These are phyloP conservation scores for Phascolomyces articulosus DNA, from an alignment of 371 early-diverging fungal species.

Conservation along the genomic window DNA sequence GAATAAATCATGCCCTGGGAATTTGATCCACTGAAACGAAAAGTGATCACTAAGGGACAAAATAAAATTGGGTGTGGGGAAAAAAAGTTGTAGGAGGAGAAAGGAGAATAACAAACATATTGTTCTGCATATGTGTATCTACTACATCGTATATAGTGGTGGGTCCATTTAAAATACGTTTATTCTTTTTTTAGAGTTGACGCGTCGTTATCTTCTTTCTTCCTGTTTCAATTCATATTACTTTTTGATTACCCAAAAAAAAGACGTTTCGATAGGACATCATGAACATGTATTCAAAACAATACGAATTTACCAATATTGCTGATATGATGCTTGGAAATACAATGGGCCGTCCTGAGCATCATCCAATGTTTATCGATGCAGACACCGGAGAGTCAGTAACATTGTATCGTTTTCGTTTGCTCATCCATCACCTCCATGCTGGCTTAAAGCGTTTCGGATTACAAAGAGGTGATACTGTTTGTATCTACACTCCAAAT, in stretches of 20 bases:
- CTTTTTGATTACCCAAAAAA: too few relatives aligned
- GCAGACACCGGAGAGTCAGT: conserved; percentile 18
- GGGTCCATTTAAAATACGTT: too few relatives aligned
- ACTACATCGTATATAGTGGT: too few relatives aligned
- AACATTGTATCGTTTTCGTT: conserved; percentile 9
- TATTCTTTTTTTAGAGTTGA: too few relatives aligned
- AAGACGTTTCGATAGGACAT: too few relatives aligned
- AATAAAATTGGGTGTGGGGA: too few relatives aligned
- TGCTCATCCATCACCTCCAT: not conserved
- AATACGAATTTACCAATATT: conserved; percentile 10
- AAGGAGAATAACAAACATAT: too few relatives aligned
- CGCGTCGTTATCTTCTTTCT: too few relatives aligned
- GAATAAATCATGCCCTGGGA: conserved; percentile 61
- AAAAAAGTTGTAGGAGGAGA: too few relatives aligned
- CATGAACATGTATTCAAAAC: not conserved
- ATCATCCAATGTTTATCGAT: conserved; percentile 18
- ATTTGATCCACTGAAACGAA: conserved; percentile 54
- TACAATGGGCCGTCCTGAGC: not conserved
- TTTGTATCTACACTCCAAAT: conserved; percentile 20
- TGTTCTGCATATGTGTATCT: too few relatives aligned
- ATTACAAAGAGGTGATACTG: conserved; percentile 19
- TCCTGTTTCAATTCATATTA: too few relatives aligned
- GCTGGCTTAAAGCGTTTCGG: conserved; percentile 19
- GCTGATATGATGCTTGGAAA: conserved; percentile 12
- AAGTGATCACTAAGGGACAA: too few relatives aligned